Evolutionary conservation across 805 yeast genomes (phyloP), one percentile per base, ranked within the genome.

Genomic region (Kluyveromyces aestuarii): DNA sequence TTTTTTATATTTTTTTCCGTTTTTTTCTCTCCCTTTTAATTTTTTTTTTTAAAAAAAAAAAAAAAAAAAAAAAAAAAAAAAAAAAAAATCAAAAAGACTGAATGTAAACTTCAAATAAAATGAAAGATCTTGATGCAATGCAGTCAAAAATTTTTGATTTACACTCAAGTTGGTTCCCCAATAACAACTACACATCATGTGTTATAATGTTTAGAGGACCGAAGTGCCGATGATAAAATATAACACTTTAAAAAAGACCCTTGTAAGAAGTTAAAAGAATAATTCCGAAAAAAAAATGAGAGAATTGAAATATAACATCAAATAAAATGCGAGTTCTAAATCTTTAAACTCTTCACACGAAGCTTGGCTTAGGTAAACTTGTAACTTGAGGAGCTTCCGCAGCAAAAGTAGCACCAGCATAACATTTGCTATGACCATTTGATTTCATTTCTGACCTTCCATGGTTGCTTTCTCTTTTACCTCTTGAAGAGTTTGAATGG

Each of bases 381-480:
- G 59, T 54, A 37, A 61, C 58, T 21, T 61, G 56, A 14, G 69
- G 69, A 19, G 58, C 54, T 48, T 59, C 58, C 9, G 65, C 59
- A 14, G 69, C 62, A 48, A 65, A 65, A 1, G 69, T 63, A 8
- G 67, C 69, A 48, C 69, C 69, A 7, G 69, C 69, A 48, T 63
- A 52, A n/a, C 53, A 49, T 36, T 43, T 43, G 39, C 45, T 43
- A 33, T 36, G 39, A 43, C 27, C 39, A 43, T 36, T 38, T 10
- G 44, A 27, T 17, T 17, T 38, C 40, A 19, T 38, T 38, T 41
- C 37, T 19, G 39, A 43, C 30, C 30, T 43, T 21, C 33, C 39
- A 43, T 43, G 45, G 27, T 19, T 43, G 45, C 39, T 33, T 36
- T 43, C 36, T 11, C 27, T 43, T n/a, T 36, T 36, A 27, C 27